Evolutionary conservation across 176 grass and related monocot species (phyloP), one percentile per base, ranked within the genome.

Genomic region (Themeda triandra): DNA sequence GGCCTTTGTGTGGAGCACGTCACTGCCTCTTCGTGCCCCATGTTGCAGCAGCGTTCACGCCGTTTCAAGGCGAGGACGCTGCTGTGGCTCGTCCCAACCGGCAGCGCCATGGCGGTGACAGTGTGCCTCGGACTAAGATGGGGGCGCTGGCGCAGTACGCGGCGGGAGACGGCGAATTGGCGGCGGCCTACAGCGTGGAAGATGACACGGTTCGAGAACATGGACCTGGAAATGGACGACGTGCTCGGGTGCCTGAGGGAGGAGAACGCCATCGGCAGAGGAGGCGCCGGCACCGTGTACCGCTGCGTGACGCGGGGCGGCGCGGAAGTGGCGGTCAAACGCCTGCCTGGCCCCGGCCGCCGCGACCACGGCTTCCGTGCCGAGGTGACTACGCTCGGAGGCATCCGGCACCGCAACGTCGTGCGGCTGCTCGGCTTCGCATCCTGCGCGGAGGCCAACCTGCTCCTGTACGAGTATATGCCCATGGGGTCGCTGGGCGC

Each of bases 391-490:
- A 44, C 2, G 44, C 44, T 46, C 13, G 44, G 13, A 3, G 44
- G 44, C 13, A 46, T 46, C 14, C 46, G 4, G 44, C 44, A 46
- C 44, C 13, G 44, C 44, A 15, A 46, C 44, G 13, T 46, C 5
- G 46, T 49, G 13, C 5, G 46, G 5, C 17, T 49, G 15, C 14
- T 49, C 4, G 46, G 15, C 15, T 49, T 49, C 13, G 3, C 42
- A 4, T 45, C 13, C 44, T 1, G 44, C 13, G 44, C 3, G 13
- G 37, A 14, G 44, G 74, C 75, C 6, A 94, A 97, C 78, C 70
- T 97, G 80, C 88, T 97, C 68, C 65, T 97, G 5, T 97, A 94
- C 27, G 95, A 97, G 84, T 97, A 91, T 90, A 94, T 94, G 95
- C 88, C 90, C 35, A 89, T 87, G 90, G 90, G 92, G 13, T 90